Percentiles rank a stretch among this genome's conserved stretches.
These are phyloP conservation scores for Colletotrichum eremochloae DNA, from an alignment of 2,329 filamentous ascomycete species.

Conservation along the genomic window DNA sequence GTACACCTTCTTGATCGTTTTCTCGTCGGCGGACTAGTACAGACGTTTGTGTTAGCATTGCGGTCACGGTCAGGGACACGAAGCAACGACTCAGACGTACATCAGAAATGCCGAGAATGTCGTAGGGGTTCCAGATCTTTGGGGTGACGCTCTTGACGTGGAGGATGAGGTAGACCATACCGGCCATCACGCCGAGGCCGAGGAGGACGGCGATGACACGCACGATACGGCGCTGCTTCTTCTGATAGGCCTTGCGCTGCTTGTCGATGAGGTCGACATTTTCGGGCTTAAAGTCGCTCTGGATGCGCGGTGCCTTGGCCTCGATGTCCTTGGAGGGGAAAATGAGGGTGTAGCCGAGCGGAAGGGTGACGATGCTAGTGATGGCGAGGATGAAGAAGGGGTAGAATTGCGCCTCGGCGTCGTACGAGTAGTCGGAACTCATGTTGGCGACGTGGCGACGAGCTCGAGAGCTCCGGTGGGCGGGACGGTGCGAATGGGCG, in stretches of 20 bases:
- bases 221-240: conserved; percentile 90
- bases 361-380: conserved; percentile 86
- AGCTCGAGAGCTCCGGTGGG: conserved; percentile 50
- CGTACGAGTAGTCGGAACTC: conserved; percentile 97
- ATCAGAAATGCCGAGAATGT: conserved; percentile 88
- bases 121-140: conserved; percentile 97
- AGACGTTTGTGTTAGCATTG: conserved; percentile 29
- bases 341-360: conserved; percentile 89
- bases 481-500: conserved; percentile 21
- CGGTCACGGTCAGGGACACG: conserved; percentile 1
- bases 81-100: conserved; percentile 59
- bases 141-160: conserved; percentile 78
- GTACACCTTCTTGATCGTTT: conserved; percentile 92
- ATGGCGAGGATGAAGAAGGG: conserved; percentile 98
- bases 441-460: conserved; percentile 66
- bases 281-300: conserved; percentile 83
- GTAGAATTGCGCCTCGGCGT: conserved; percentile 98
- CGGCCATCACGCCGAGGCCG: conserved; percentile 87
- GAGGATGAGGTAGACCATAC: conserved; percentile 92
- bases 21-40: conserved; percentile 79
- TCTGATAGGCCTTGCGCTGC: conserved; percentile 87
- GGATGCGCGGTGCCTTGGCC: conserved; percentile 85
- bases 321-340: conserved; percentile 82
- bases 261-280: conserved; percentile 86
- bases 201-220: conserved; percentile 79